Conservation (phyloP, 352 stramenopile species). For the Pythium plurisporium region DNA sequence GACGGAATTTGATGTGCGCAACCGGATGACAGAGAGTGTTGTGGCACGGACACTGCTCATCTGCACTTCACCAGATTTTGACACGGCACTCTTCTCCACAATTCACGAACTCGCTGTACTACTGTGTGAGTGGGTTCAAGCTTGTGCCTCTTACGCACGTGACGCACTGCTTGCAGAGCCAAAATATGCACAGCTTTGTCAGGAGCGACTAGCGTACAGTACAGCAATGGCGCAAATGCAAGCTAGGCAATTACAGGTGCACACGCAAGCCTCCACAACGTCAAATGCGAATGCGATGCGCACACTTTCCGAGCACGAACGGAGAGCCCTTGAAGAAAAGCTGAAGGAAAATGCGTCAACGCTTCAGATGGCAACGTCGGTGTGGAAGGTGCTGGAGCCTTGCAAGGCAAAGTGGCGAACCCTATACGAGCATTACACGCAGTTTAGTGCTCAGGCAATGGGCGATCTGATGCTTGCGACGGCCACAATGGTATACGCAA, state of each 20-base stretch:
- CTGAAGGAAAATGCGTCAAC: constrained; percentile 50
- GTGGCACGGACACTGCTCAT: constrained; percentile 53
- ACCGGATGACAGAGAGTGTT: constrained; percentile 39
- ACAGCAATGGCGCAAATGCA: constrained; percentile 32
- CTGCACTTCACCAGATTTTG: constrained; percentile 57
- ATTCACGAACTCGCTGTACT: constrained; percentile 52
- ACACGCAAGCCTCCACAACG: constrained; percentile 32
- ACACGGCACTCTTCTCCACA: constrained; percentile 35
- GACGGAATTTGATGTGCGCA: constrained; percentile 37
- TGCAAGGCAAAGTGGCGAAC: constrained; percentile 41
- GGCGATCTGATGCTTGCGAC: constrained; percentile 66
- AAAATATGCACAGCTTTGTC: constrained; percentile 46
- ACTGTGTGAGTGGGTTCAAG: constrained; percentile 66
- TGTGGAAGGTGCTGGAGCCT: constrained; percentile 48
- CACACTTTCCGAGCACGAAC: constrained; percentile 45
- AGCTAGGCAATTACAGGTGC: constrained; percentile 31
- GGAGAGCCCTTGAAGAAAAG: constrained; percentile 38
- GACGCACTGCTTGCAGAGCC: constrained; percentile 54
- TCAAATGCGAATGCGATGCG: constrained; percentile 32
- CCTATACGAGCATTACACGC: constrained; percentile 33
- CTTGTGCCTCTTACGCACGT: constrained; percentile 35
- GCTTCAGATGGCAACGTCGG: constrained; percentile 44
- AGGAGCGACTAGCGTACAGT: constrained; percentile 40
- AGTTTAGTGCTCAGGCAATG: constrained; percentile 39
- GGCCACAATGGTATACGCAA: constrained; percentile 43